Evolutionary conservation across 805 yeast genomes (phyloP), one percentile per base, ranked within the genome.

Genomic region (Gaillardinia entomophila): DNA sequence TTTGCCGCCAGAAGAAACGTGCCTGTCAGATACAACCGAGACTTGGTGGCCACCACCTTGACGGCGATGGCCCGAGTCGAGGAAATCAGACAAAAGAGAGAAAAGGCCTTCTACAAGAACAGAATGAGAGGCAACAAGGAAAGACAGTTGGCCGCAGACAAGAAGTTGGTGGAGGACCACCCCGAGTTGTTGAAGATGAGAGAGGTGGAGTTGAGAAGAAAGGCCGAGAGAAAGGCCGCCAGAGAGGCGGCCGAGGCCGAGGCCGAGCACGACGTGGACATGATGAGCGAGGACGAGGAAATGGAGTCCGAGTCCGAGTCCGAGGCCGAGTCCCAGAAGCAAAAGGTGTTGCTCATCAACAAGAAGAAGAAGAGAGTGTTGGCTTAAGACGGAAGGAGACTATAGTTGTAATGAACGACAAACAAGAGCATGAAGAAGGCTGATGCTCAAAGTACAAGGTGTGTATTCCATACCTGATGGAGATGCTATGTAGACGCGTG

Each of bases 91-190:
- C 82, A 76, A 60, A 88, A 81, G 73, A 82, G 98, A 71, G 98
- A 92, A 66, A 77, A 95, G 57, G 97, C 97, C 12, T 92, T 92
- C 88, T 92, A 86, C 73, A 90, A 89, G 87, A 88, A 89, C 71
- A 84, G 98, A 79, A 92, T 92, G 98, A 86, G 84, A 65, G 97
- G 96, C 43, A 92, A 92, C 69, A 84, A 80, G 65, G 96, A 84
- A 48, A 77, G 79, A 60, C 83, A 84, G 60, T 71, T 87, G 53
- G 86, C 79, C 34, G 71, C 82, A 36, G 98, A 92, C 66, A 79
- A 79, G 67, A 86, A 86, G 65, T 73, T 92, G 55, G 92, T 92
- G 30, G 96, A 81, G 56, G 68, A 76, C 36, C 77, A 92, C 67
- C 96, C 96, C 47, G 95, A 84, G 57, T 69, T 90, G 57, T 73